A percentile compares a stretch with the other conserved stretches of the same genome.
Conservation (phyloP, 2,329 filamentous ascomycete species). For the Lasiodiplodia theobromae region DNA sequence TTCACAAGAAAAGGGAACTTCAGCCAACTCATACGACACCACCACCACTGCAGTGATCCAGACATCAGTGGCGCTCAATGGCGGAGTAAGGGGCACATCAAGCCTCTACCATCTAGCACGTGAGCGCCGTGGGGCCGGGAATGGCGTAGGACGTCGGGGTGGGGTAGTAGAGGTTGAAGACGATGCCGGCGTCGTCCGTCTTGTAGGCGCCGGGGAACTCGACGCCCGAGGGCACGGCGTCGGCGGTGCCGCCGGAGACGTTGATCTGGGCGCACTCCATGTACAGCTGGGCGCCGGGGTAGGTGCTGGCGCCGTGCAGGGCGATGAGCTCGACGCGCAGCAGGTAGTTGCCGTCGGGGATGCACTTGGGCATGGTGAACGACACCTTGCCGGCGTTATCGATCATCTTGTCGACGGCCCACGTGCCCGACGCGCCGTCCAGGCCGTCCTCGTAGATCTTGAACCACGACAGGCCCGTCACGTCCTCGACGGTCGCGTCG, state of each 20-base stretch:
- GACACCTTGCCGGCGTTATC: constrained; percentile 51
- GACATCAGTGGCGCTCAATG: background rate
- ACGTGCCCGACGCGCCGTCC: constrained; percentile 49
- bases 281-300: constrained; percentile 53
- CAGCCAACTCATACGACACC: background rate
- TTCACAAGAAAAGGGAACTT: background rate
- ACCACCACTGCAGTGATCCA: background rate
- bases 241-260: constrained; percentile 35
- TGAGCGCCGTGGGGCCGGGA: constrained; percentile 49
- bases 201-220: constrained; percentile 59
- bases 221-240: constrained; percentile 45
- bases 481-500: constrained; percentile 72
- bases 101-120: constrained; percentile 47
- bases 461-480: constrained; percentile 65
- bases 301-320: constrained; percentile 49
- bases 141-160: constrained; percentile 43
- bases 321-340: constrained; percentile 54
- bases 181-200: constrained; percentile 56
- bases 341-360: constrained; percentile 50
- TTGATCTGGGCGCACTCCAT: constrained; percentile 51
- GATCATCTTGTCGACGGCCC: constrained; percentile 51
- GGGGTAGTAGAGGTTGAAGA: constrained; percentile 51
- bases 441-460: constrained; percentile 47
- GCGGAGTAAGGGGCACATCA: background rate
- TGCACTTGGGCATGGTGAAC: constrained; percentile 50